Evolutionary conservation across 2,329 filamentous ascomycete species (phyloP), one percentile per base, ranked within the genome.

Genomic region (Rhynchosporium secalis): DNA sequence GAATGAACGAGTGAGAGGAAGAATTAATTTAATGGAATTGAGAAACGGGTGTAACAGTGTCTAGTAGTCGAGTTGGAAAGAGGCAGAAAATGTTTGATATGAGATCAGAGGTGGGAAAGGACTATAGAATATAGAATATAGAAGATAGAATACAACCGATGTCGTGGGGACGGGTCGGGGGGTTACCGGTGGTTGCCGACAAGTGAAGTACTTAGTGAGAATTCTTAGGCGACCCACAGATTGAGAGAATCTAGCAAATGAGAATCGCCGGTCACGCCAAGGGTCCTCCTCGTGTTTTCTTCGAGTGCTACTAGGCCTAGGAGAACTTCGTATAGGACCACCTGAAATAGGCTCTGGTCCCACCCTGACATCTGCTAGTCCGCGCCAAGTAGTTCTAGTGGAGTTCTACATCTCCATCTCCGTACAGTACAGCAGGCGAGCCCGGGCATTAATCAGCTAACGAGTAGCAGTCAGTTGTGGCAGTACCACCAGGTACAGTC

Each of bases 91-190:
- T 38, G 36, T 31, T 52, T 28, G 13, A 43, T 38, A 20, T 38
- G 38, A 52, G 15, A 33, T 38, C 10, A 38, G 49, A 52, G 8
- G 49, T 15, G 31, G 49, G 15, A 52, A 4, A 33, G 2, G 31
- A 51, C 3, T 20, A 38, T 4, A n/a, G 8, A 33, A 20, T 33
- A 52, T 38, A 38, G 41, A 52, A 52, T 40, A 52, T 40, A n/a
- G 8, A 33, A 20, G n/a, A 52, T 38, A 38, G 41, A 52, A 52
- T 40, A 52, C 49, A 20, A 52, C 20, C 40, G 49, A 38, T 38
- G 49, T 15, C 49, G 49, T 52, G 49, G 36, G 20, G 15, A 12
- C 20, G 5, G 15, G 41, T 7, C 7, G 13, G 41, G 12, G 20
- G 20, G 20, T 20, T 20, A 20, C 20, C 41, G 20, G 13, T 6